Evolutionary conservation across 352 stramenopile species (phyloP), one percentile per base, ranked within the genome.

Genomic region (Phytophthora cactorum): DNA sequence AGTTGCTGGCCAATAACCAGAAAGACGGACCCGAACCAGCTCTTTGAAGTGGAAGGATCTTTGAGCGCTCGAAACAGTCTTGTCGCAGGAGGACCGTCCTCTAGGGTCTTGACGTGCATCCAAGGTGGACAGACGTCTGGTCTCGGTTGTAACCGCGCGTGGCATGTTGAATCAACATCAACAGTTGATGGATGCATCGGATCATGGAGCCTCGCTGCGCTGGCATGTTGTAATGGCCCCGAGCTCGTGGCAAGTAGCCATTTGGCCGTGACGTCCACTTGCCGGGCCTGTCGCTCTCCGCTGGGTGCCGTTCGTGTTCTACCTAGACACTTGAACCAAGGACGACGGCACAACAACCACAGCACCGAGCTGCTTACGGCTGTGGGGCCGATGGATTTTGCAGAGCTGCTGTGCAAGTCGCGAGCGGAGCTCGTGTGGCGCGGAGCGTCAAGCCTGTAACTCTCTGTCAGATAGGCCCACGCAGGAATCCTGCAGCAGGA

Each of bases 1-100:
- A 64, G 46, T 38, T 56, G 53, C 52, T 65, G 59, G 49, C 36
- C 36, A 43, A 43, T 2, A 43, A 49, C 49, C 14, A 55, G 62
- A 54, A 54, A 72, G 63, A 60, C 56, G 57, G 47, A 44, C 38
- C 51, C 27, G 57, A 72, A 72, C 68, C 68, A 66, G 67, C 67
- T 74, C 63, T 75, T 63, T 75, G 62, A 72, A 65, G 41, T 52
- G 52, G 56, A 62, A 67, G 25, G 63, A 75, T 75, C 68, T 68
- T 68, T 68, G 56, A 54, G 29, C 44, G 63, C 63, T 61, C 41
- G 60, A 74, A 74, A 70, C 52, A 53, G 66, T 70, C 52, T 61
- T 74, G 66, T 74, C 66, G 54, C 66, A 74, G 45, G 63, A 61
- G 57, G 54, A 22, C 22, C 22, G 22, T 61, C 56, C 56, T 61